A percentile compares a stretch with the other conserved stretches of the same genome.
These are phyloP conservation scores for Arthrobotrys conoides DNA, from an alignment of 2,329 filamentous ascomycete species.

Conservation along the genomic window DNA sequence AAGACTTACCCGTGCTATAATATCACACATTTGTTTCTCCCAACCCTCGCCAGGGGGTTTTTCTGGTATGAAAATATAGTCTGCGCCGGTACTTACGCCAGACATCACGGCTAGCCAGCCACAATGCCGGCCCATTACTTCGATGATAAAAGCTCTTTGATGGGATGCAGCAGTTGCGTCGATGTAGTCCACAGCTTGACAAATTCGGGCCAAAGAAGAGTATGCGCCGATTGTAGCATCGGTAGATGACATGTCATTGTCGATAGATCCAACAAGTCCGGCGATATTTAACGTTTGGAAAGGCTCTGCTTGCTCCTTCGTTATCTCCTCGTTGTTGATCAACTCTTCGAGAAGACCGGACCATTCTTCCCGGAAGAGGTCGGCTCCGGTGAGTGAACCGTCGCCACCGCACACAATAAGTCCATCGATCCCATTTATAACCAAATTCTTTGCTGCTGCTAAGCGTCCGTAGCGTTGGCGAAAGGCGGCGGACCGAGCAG, in stretches of 20 bases:
- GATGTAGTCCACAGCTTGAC: slow-evolving; percentile 95
- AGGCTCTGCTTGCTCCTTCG: slow-evolving; percentile 77
- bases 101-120: slow-evolving; percentile 98
- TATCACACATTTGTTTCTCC: slow-evolving; percentile 86
- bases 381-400: slow-evolving; percentile 93
- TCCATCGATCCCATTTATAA: slow-evolving; percentile 92
- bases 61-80: slow-evolving; percentile 97
- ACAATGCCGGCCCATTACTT: slow-evolving; percentile 98
- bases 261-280: slow-evolving; percentile 94
- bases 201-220: slow-evolving; percentile 91
- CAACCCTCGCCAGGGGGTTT: slow-evolving; percentile 89
- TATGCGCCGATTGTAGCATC: slow-evolving; percentile 98
- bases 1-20: slow-evolving; percentile 77
- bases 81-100: slow-evolving; percentile 92
- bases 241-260: slow-evolving; percentile 97
- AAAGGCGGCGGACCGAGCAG: slow-evolving; percentile 92
- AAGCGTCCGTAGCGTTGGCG: slow-evolving; percentile 88
- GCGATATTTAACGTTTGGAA: slow-evolving; percentile 95
- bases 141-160: slow-evolving; percentile 95
- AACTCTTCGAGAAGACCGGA: slow-evolving; percentile 88
- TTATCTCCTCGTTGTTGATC: slow-evolving; percentile 80
- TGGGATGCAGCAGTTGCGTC: slow-evolving; percentile 95
- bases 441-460: slow-evolving; percentile 91
- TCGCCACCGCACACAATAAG: slow-evolving; percentile 97
- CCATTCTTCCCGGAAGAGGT: slow-evolving; percentile 94